Evolutionary conservation across 176 grass and related monocot species (phyloP).

Genomic region (Oryza australiensis): DNA sequence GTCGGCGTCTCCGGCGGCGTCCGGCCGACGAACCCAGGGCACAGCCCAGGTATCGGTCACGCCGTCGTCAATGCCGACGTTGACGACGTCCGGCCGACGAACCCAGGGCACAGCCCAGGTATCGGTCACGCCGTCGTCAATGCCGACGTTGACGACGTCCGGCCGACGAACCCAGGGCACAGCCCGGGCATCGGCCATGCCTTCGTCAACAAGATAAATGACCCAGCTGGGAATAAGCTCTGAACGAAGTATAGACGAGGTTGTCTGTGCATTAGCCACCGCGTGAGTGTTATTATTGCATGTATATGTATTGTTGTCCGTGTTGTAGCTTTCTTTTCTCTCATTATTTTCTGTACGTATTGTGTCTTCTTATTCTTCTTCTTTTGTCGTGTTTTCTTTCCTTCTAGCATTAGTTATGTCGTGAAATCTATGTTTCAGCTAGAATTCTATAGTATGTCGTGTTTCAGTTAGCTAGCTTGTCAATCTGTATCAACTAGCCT

Average conservation of each 20-base stretch:
- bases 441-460: no score
- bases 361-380: not conserved
- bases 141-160: not conserved
- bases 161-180: constrained; percentile 20
- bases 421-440: not conserved
- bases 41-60: constrained; percentile 40
- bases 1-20: not conserved
- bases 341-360: not conserved
- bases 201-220: constrained; percentile 18
- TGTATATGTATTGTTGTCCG: not conserved
- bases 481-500: not conserved
- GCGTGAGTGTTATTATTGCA: not conserved
- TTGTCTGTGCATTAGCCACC: not conserved
- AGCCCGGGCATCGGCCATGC: constrained; percentile 37
- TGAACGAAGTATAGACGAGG: not conserved
- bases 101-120: constrained; percentile 23
- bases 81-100: constrained; percentile 5
- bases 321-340: not conserved
- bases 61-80: not conserved
- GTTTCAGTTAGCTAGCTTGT: not conserved
- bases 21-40: constrained; percentile 14
- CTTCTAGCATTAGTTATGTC: not conserved
- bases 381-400: not conserved
- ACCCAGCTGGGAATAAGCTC: constrained; percentile 3
- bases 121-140: constrained; percentile 35